phyloP scores from a whole-genome alignment of 2,329 filamentous ascomycete genomes.

The Monilinia aucupariae region DNA sequence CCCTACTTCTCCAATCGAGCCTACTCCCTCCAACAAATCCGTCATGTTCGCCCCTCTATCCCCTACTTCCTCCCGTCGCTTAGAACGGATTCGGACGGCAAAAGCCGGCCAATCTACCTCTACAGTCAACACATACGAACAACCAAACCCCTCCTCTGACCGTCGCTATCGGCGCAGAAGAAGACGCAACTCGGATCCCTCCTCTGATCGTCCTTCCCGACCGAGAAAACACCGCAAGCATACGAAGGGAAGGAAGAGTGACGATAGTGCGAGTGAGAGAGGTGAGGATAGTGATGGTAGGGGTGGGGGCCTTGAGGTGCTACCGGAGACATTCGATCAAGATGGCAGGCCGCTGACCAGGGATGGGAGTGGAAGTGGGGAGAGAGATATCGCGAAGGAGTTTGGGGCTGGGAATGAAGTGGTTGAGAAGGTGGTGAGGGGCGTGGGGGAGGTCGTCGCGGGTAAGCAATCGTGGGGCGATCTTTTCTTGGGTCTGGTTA shows the following conservation, averaged over 20 bases:
- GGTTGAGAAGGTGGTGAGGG: slow-evolving; percentile 28
- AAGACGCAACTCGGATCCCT: slow-evolving; percentile 31
- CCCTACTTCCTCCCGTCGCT: slow-evolving; percentile 27
- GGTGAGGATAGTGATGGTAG: slow-evolving; percentile 19
- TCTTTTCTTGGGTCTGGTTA: slow-evolving; percentile 28
- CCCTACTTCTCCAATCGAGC: not conserved
- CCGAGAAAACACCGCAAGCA: slow-evolving; percentile 24
- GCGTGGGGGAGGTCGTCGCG: slow-evolving; percentile 31
- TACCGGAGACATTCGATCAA: slow-evolving; percentile 33
- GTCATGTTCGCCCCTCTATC: slow-evolving; percentile 34
- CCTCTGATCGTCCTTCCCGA: slow-evolving; percentile 27
- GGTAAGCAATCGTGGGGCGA: slow-evolving; percentile 32
- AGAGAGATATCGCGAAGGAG: slow-evolving; percentile 11
- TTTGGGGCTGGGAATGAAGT: slow-evolving; percentile 27
- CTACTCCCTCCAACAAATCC: slow-evolving; percentile 26
- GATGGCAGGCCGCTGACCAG: slow-evolving; percentile 24
- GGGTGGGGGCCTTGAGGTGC: slow-evolving; percentile 24
- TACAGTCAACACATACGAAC: slow-evolving; percentile 13
- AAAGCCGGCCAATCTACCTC: slow-evolving; percentile 8
- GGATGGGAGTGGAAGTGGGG: not conserved
- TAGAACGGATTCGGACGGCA: slow-evolving; percentile 13
- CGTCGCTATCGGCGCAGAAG: slow-evolving; percentile 22
- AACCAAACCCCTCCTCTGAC: slow-evolving; percentile 12
- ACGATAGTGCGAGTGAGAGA: slow-evolving; percentile 18
- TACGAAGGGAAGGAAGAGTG: slow-evolving; percentile 17